A percentile compares a stretch with the other conserved stretches of the same genome.
Evolutionary conservation across 441 rosid species (phyloP).

Genomic region (Gossypium aridum): DNA sequence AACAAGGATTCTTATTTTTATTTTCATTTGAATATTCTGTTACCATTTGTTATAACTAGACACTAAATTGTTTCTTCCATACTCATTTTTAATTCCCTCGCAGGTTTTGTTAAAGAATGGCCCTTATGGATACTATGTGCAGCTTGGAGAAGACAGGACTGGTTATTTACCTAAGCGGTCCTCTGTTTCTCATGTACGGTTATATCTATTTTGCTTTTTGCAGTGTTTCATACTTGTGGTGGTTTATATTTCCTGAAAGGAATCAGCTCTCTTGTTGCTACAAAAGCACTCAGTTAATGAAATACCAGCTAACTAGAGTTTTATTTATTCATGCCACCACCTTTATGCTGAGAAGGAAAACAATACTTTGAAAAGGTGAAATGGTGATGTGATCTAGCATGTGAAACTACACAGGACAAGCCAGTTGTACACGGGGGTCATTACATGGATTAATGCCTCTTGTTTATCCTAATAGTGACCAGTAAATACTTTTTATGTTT

Average conservation of each 20-base stretch:
- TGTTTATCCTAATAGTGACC: not conserved
- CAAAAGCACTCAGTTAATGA: not conserved
- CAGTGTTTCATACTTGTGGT: not conserved
- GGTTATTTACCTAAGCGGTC: constrained; percentile 79
- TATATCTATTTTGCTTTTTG: not conserved
- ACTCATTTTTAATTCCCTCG: not conserved
- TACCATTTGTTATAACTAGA: not conserved
- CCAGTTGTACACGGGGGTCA: not conserved
- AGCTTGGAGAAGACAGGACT: constrained; percentile 86
- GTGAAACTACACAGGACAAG: not conserved
- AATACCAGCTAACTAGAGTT: not conserved
- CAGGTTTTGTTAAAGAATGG: constrained; percentile 90
- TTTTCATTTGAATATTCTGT: not conserved
- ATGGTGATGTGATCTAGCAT: not conserved
- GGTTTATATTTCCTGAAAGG: constrained; percentile 6
- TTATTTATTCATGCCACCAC: not conserved
- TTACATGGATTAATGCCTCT: not conserved
- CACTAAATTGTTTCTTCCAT: not conserved
- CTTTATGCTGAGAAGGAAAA: not conserved
- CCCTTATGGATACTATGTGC: constrained; percentile 89
- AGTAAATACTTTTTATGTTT: not conserved
- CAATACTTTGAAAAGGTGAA: not conserved
- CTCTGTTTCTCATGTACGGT: constrained; percentile 66
- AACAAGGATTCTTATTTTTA: not conserved
- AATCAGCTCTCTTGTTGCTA: not conserved